Evolutionary conservation across 1,139 yeast genomes (phyloP), one percentile per base, ranked within the genome.

Genomic region (Tardiomyces blankii): DNA sequence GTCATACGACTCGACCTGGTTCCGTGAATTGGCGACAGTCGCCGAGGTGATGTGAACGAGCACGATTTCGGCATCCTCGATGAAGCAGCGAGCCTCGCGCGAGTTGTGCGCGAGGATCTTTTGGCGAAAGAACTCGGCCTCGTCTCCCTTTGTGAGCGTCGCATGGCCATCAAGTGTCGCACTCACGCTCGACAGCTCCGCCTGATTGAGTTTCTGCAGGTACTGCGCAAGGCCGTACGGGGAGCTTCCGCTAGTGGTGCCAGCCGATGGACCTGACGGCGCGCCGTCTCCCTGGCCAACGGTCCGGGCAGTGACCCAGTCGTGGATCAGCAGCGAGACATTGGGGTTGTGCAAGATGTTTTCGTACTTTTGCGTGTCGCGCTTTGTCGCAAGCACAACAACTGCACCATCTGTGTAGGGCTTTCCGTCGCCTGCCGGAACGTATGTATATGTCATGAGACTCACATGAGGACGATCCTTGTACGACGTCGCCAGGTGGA

Each of bases 371-470:
- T 78, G 78, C 3, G 96, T 84, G 46, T 74, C 65, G 49, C 71
- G 74, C 1, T 80, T 80, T 1, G 94, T 79, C 6, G 94, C 77
- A 49, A 88, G 68, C 33, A 88, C 76, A 43, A 87, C 75, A 49
- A 73, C 71, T 6, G 73, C 63, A 46, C 72, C 72, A 4, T 62
- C 58, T 40, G 67, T 72, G 38, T 58, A 53, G 6, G 62, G 65
- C n/a, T 47, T 62, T 2, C 58, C 56, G 6, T 65, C 63, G 12
- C 64, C 68, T 8, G 58, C 54, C 32, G 60, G 62, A 11, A 80
- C 61, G 54, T 78, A 85, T 3, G 91, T 80, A 61, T 84, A 88
- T 64, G 86, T 88, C 96, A 88, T 88, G 54, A 88, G 72, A 12
- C 91, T 76, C 2, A 87, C 94, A 54, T 88, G 93, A 7, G 96